Conservation (phyloP, 306 rosid species). For the Benincasa hispida region DNA sequence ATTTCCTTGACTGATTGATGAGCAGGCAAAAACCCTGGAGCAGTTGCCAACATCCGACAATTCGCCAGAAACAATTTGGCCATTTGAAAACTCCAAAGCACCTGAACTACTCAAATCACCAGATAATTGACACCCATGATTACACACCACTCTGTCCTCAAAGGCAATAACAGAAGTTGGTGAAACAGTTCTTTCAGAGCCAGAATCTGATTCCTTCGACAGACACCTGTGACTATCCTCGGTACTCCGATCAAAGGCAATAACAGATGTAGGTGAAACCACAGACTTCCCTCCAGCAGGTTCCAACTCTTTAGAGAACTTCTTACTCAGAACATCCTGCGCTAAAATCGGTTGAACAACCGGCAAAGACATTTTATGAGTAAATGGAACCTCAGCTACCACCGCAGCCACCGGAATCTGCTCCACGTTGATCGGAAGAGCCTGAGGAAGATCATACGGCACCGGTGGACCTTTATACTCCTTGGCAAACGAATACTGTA, state of each 20-base stretch:
- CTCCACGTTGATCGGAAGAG: slow-evolving; percentile 58
- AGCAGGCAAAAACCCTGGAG: slow-evolving; percentile 35
- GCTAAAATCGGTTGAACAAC: slow-evolving; percentile 73
- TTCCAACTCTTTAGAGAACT: slow-evolving; percentile 50
- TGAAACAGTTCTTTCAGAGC: slow-evolving; percentile 44
- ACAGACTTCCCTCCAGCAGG: slow-evolving; percentile 30
- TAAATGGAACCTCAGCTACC: slow-evolving; percentile 32
- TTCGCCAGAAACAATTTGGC: slow-evolving; percentile 53
- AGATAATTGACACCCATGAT: slow-evolving; percentile 39
- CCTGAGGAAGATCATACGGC: slow-evolving; percentile 55
- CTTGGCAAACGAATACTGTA: slow-evolving; percentile 53
- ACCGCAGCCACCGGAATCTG: slow-evolving; percentile 53
- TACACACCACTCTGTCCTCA: slow-evolving; percentile 37
- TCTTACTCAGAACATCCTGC: slow-evolving; percentile 25
- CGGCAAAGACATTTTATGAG: slow-evolving; percentile 46
- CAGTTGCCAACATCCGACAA: slow-evolving; percentile 40
- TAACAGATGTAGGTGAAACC: slow-evolving; percentile 70
- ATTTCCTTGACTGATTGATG: slow-evolving; percentile 30
- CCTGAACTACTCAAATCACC: slow-evolving; percentile 80
- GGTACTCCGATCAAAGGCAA: slow-evolving; percentile 39
- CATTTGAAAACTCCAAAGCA: slow-evolving; percentile 58
- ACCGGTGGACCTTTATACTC: slow-evolving; percentile 72
- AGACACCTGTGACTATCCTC: slow-evolving; percentile 19
- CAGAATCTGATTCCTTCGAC: slow-evolving; percentile 29
- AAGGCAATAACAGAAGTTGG: slow-evolving; percentile 72